Evolutionary conservation across 208 protist genomes (phyloP).

Genomic region (Vickermania ingenoplastis): DNA sequence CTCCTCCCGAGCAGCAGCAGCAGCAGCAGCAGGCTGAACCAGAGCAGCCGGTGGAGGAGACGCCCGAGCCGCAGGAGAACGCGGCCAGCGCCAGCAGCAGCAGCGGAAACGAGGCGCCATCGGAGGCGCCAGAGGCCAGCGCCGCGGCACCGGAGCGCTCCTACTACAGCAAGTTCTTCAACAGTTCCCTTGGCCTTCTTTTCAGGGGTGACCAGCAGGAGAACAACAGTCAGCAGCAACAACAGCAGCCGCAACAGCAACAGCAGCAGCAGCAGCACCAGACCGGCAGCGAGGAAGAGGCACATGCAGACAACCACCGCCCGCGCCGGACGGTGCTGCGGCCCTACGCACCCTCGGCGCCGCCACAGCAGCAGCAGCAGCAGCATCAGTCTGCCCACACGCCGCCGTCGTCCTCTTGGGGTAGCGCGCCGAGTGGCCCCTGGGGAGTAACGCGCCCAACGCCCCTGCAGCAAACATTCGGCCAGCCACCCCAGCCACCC

Average conservation of each 20-base stretch:
- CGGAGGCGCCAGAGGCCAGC: no score
- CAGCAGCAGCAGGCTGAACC: neutral
- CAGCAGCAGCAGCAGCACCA: constrained; percentile 2
- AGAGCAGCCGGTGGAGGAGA: neutral
- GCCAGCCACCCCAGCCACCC: no score
- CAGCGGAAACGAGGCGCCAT: no score
- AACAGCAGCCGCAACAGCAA: neutral
- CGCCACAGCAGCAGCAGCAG: neutral
- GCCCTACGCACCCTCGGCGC: constrained; percentile 3
- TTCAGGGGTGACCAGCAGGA: constrained; percentile 14
- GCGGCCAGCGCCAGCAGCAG: no score
- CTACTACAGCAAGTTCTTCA: constrained; percentile 66
- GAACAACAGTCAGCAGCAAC: neutral
- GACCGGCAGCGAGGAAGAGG: neutral
- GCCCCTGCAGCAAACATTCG: neutral
- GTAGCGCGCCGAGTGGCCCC: neutral
- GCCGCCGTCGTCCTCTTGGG: neutral
- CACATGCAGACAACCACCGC: neutral
- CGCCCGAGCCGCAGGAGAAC: no score
- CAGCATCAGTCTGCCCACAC: neutral
- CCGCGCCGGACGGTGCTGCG: constrained; percentile 7
- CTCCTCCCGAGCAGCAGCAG: constrained; percentile 3
- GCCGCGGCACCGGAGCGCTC: no score
- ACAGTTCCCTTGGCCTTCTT: constrained; percentile 37
- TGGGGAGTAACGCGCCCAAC: neutral